phyloP scores from a whole-genome alignment of 441 rosid genomes.

The Flueggea neowawraea region DNA sequence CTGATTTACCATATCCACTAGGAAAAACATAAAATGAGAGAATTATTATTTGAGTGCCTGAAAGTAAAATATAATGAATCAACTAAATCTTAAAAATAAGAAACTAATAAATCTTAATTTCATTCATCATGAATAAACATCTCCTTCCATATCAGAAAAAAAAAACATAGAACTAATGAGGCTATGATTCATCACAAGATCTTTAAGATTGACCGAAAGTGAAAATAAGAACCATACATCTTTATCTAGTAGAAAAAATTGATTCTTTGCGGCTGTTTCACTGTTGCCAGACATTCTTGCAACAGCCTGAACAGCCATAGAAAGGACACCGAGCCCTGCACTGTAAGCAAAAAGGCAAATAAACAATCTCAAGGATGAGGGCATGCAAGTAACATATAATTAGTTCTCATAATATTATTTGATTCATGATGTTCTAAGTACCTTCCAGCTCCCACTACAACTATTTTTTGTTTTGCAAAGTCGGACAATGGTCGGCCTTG shows the following conservation, averaged over 20 bases:
- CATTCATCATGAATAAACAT: background rate
- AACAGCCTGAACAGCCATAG: constrained; percentile 71
- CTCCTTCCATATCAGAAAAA: background rate
- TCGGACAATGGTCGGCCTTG: constrained; percentile 87
- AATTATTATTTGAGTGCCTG: background rate
- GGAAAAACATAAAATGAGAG: no score
- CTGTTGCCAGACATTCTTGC: constrained; percentile 71
- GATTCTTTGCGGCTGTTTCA: constrained; percentile 44
- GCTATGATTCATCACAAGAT: background rate
- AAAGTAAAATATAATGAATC: background rate
- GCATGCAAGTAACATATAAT: constrained; percentile 7
- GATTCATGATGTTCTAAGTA: constrained; percentile 25
- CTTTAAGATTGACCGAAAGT: constrained; percentile 3
- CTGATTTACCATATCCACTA: no score
- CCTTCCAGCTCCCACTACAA: constrained; percentile 99
- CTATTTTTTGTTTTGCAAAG: constrained; percentile 91
- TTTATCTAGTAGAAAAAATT: constrained; percentile 84
- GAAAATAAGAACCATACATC: constrained; percentile 48
- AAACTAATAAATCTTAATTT: no score
- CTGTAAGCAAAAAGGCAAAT: constrained; percentile 39
- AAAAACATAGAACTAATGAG: no score
- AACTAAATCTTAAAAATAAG: background rate
- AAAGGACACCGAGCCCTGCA: constrained; percentile 96
- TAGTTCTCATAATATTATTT: background rate
- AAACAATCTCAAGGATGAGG: constrained; percentile 7